Conservation (phyloP, 1,284 basidiomycete genomes). For the Flammula alnicola region DNA sequence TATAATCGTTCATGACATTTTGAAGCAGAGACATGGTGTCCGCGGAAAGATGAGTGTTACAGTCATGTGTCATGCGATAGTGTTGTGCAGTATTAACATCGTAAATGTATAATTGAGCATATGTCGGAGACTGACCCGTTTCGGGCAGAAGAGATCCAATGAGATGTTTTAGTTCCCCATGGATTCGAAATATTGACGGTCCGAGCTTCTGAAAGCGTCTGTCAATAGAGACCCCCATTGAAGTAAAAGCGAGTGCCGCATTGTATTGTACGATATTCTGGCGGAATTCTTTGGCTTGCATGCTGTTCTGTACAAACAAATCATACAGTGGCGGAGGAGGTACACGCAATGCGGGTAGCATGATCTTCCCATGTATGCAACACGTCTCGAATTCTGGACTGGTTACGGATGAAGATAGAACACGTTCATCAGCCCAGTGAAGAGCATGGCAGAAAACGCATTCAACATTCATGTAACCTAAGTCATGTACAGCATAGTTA, state of each 20-base stretch:
- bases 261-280: no score
- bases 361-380: no score
- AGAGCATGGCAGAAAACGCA: no score
- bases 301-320: no score
- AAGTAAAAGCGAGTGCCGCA: conserved; percentile 42
- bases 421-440: no score
- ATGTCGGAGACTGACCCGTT: conserved; percentile 27
- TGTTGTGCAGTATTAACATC: conserved; percentile 36
- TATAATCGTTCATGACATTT: conserved; percentile 24
- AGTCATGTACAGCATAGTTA: no score
- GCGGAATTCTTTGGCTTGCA: no score
- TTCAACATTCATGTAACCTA: no score
- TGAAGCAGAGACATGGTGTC: conserved; percentile 33
- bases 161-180: conserved; percentile 41
- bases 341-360: no score
- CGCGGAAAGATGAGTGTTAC: conserved; percentile 14
- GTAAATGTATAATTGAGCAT: conserved; percentile 37
- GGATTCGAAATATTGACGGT: conserved; percentile 36
- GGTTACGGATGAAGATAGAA: no score
- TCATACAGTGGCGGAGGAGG: no score
- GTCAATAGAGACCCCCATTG: conserved; percentile 35
- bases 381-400: no score
- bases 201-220: conserved; percentile 35
- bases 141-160: conserved; percentile 36
- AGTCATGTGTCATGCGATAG: conserved; percentile 27